A percentile compares a stretch with the other conserved stretches of the same genome.
Evolutionary conservation across 805 yeast species (phyloP).

Genomic region (Cyberlindnera xylosilytica): DNA sequence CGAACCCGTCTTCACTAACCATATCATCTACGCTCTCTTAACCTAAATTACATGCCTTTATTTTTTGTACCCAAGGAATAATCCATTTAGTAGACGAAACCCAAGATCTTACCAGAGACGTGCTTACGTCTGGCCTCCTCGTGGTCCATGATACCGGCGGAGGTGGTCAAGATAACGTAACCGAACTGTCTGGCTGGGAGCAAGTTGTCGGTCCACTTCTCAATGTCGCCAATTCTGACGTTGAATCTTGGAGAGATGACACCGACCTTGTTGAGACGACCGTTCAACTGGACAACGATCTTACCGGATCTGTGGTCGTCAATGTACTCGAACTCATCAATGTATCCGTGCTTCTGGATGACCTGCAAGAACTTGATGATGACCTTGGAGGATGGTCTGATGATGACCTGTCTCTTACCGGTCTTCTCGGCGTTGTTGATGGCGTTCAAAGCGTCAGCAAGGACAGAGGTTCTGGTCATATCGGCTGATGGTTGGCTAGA

Average conservation of each 20-base stretch:
- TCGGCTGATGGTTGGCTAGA: conserved; percentile 24
- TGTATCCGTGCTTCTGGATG: conserved; percentile 98
- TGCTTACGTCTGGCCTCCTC: conserved; percentile 99
- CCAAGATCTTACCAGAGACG: conserved; percentile 98
- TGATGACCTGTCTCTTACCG: conserved; percentile 97
- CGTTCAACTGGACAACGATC: conserved; percentile 94
- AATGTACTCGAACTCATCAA: conserved; percentile 96
- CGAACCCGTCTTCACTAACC: neutral
- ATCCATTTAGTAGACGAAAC: conserved; percentile 80
- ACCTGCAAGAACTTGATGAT: conserved; percentile 95
- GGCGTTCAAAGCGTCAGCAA: conserved; percentile 97
- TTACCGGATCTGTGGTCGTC: conserved; percentile 99
- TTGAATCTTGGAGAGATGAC: conserved; percentile 98
- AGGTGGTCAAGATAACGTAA: conserved; percentile 95
- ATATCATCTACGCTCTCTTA: no score
- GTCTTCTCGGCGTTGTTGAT: conserved; percentile 99
- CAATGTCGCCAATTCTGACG: conserved; percentile 92
- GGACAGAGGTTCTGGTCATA: conserved; percentile 98
- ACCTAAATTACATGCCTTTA: conserved; percentile 19
- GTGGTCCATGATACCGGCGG: conserved; percentile 99
- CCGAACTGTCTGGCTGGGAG: conserved; percentile 99
- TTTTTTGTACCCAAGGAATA: conserved; percentile 8
- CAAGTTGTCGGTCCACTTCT: conserved; percentile 98
- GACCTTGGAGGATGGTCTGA: conserved; percentile 98
- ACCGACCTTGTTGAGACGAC: conserved; percentile 98